These are phyloP conservation scores for Pholiota molesta DNA, from an alignment of 768 basidiomycete species.

Conservation along the genomic window DNA sequence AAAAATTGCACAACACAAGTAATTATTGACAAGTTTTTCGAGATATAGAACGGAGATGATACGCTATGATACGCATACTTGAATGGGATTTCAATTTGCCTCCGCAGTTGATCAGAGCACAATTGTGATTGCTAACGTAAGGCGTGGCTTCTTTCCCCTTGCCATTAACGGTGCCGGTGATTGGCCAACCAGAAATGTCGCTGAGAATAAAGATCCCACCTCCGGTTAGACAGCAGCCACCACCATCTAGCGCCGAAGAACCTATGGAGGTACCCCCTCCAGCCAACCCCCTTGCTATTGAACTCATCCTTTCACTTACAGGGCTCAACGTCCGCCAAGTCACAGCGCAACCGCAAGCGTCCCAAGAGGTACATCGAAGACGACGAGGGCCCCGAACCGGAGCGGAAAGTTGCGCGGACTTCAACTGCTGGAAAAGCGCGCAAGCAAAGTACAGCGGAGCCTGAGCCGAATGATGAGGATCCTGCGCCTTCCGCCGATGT, in stretches of 20 bases:
- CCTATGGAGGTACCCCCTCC: conserved; percentile 23
- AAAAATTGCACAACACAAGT: no score
- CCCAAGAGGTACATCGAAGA: conserved; percentile 23
- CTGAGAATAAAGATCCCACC: conserved; percentile 27
- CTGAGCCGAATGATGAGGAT: neutral
- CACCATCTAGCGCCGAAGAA: conserved; percentile 13
- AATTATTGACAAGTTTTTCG: no score
- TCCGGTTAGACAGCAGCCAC: conserved; percentile 17
- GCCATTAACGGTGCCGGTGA: neutral
- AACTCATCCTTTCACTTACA: conserved; percentile 9
- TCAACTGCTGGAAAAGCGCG: conserved; percentile 10
- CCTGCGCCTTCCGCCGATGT: neutral
- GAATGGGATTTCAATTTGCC: no score
- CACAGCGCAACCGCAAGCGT: conserved; percentile 23
- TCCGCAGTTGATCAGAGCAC: no score
- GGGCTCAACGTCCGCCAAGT: conserved; percentile 1
- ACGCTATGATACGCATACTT: no score
- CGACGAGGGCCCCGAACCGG: conserved; percentile 14
- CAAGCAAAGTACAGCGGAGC: conserved; percentile 8
- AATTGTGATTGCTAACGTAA: neutral
- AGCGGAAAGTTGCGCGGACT: conserved; percentile 8
- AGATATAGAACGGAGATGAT: no score
- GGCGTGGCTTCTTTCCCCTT: neutral
- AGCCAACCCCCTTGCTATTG: neutral
- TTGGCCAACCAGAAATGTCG: conserved; percentile 17